Evolutionary conservation across 73 alveolate species (phyloP).

Genomic region (Uronychia setigera): DNA sequence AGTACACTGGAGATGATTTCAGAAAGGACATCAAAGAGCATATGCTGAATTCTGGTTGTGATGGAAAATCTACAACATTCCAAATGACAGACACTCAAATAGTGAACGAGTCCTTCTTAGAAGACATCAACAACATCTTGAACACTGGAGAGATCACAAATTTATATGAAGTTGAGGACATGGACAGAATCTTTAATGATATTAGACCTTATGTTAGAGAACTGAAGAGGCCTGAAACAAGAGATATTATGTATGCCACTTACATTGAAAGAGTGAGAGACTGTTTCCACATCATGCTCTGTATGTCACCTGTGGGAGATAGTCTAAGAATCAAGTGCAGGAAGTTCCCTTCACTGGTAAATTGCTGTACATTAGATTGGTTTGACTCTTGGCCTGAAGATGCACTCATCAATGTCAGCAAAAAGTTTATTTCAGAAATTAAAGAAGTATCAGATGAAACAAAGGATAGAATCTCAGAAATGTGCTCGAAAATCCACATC

Average conservation of each 20-base stretch:
- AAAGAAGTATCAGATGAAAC: constrained; percentile 6
- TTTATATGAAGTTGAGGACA: constrained; percentile 91
- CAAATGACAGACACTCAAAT: constrained; percentile 82
- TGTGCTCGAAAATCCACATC: constrained; percentile 73
- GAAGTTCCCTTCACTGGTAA: constrained; percentile 95
- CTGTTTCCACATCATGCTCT: constrained; percentile 91
- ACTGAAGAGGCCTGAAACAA: constrained; percentile 58
- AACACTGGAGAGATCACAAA: constrained; percentile 98
- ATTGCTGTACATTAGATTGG: constrained; percentile 98
- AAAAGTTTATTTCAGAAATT: constrained; percentile 49
- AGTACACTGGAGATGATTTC: constrained; percentile 74
- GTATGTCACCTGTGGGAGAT: constrained; percentile 98
- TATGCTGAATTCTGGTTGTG: constrained; percentile 78
- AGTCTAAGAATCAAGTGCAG: constrained; percentile 92
- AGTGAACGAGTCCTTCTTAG: constrained; percentile 81
- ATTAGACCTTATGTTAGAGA: constrained; percentile 60
- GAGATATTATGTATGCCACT: constrained; percentile 55
- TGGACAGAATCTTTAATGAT: constrained; percentile 82
- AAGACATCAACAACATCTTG: constrained; percentile 83
- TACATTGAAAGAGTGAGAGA: constrained; percentile 94
- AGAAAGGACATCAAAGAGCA: constrained; percentile 81
- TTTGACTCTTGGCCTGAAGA: constrained; percentile 97
- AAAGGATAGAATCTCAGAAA: constrained; percentile 42
- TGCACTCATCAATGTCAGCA: constrained; percentile 85
- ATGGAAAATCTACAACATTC: constrained; percentile 67